Percentiles rank a stretch among this genome's conserved stretches.
These are phyloP conservation scores for Cinnamomum chago DNA, from an alignment of 164 flowering plant genomes.

Conservation along the genomic window DNA sequence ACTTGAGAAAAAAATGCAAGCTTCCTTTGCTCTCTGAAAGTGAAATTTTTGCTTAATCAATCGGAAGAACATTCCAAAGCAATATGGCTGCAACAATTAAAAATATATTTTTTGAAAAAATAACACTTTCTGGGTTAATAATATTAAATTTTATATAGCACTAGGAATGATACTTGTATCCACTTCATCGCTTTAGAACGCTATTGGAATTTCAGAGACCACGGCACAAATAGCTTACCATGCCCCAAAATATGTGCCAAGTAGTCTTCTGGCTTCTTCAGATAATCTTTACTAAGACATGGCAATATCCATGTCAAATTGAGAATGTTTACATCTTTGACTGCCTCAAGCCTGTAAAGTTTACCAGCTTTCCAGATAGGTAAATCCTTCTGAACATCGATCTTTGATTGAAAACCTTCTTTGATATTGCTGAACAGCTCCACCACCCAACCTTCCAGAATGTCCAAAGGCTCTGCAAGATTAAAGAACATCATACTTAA, in stretches of 20 bases:
- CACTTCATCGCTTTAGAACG: neutral
- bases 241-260: slow-evolving; percentile 93
- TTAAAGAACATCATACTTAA: slow-evolving; percentile 11
- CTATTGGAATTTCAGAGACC: neutral
- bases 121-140: neutral
- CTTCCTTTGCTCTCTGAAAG: slow-evolving; percentile 93
- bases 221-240: slow-evolving; percentile 43
- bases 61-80: neutral
- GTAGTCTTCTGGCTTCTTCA: slow-evolving; percentile 92
- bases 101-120: neutral
- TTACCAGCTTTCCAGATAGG: slow-evolving; percentile 84
- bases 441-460: slow-evolving; percentile 77
- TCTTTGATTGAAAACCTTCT: slow-evolving; percentile 35
- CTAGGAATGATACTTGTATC: neutral
- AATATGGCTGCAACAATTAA: neutral
- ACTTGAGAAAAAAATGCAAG: slow-evolving; percentile 71
- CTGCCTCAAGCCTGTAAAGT: slow-evolving; percentile 78
- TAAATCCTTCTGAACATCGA: slow-evolving; percentile 28
- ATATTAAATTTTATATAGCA: neutral
- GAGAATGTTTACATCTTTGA: slow-evolving; percentile 86
- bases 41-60: neutral
- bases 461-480: slow-evolving; percentile 79
- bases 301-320: slow-evolving; percentile 91
- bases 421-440: slow-evolving; percentile 64
- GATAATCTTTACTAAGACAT: slow-evolving; percentile 65